phyloP scores from a whole-genome alignment of 805 yeast genomes.

The Metschnikowia reukaufii region DNA sequence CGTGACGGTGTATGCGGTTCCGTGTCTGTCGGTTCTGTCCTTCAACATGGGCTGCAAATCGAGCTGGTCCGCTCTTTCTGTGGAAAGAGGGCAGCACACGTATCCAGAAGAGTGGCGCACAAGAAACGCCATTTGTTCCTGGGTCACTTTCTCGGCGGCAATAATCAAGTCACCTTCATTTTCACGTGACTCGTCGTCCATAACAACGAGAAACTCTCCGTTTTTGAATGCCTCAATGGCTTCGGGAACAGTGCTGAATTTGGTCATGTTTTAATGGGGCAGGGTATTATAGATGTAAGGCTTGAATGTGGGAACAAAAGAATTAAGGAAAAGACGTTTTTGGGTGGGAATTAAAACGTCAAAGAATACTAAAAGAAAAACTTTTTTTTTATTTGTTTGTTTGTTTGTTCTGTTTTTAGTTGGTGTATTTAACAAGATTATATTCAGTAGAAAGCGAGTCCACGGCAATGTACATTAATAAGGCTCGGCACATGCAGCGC shows the following conservation, averaged over 20 bases:
- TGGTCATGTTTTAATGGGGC: conserved; percentile 11
- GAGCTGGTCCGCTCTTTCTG: conserved; percentile 73
- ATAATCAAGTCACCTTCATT: conserved; percentile 96
- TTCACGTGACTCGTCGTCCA: conserved; percentile 95
- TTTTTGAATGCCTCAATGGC: conserved; percentile 66
- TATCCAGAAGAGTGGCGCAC: conserved; percentile 88
- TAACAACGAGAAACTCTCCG: conserved; percentile 88
- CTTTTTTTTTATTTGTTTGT: not conserved
- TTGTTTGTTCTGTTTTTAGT: not conserved
- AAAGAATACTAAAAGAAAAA: no score
- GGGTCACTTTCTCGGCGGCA: conserved; percentile 81
- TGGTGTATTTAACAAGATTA: no score
- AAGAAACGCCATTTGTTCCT: conserved; percentile 89
- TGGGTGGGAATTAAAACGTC: no score
- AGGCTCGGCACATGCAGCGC: conserved; percentile 7
- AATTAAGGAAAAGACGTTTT: no score
- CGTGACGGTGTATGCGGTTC: conserved; percentile 95
- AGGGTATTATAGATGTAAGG: no score
- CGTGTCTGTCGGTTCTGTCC: conserved; percentile 72
- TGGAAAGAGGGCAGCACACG: conserved; percentile 86
- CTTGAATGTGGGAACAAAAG: not conserved
- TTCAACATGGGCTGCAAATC: conserved; percentile 77
- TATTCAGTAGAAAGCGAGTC: not conserved
- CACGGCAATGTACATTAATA: not conserved
- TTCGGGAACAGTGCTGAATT: conserved; percentile 59